Percentiles rank a stretch among this genome's conserved stretches.
Evolutionary conservation across 1,284 basidiomycete species (phyloP).

Genomic region (Tilletia caries): DNA sequence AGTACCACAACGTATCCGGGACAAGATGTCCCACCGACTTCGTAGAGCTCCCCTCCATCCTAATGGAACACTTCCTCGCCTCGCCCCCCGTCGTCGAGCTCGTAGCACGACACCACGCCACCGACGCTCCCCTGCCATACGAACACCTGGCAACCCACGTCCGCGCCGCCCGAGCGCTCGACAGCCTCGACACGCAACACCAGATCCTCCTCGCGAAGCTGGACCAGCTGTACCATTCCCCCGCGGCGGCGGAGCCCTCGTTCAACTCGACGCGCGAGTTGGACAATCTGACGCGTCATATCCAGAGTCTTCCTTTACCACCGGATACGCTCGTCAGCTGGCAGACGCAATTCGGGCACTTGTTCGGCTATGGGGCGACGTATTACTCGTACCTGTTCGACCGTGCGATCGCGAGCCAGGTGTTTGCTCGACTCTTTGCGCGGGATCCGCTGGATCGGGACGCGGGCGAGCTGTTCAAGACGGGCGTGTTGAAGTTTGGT

Average conservation of each 20-base stretch:
- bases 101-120: constrained; percentile 63
- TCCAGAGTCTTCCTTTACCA: constrained; percentile 62
- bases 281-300: constrained; percentile 20
- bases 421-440: constrained; percentile 77
- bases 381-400: constrained; percentile 98
- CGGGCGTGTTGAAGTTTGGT: constrained; percentile 72
- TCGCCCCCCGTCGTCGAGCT: constrained; percentile 78
- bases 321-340: constrained; percentile 64
- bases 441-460: constrained; percentile 50
- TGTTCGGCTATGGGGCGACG: constrained; percentile 93
- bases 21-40: constrained; percentile 99
- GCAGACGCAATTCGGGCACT: constrained; percentile 91
- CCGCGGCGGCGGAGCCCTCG: constrained; percentile 56
- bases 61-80: constrained; percentile 93
- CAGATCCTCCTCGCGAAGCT: constrained; percentile 86
- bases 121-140: constrained; percentile 69
- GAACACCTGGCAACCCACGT: constrained; percentile 58
- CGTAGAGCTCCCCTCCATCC: constrained; percentile 92
- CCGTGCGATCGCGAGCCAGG: constrained; percentile 83
- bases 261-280: constrained; percentile 66
- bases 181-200: constrained; percentile 71
- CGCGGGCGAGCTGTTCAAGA: constrained; percentile 73
- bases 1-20: constrained; percentile 95
- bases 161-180: constrained; percentile 27
- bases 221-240: constrained; percentile 86